These are phyloP conservation scores for Metroxylon sagu DNA, from an alignment of 176 grass and related monocot species.

Conservation along the genomic window DNA sequence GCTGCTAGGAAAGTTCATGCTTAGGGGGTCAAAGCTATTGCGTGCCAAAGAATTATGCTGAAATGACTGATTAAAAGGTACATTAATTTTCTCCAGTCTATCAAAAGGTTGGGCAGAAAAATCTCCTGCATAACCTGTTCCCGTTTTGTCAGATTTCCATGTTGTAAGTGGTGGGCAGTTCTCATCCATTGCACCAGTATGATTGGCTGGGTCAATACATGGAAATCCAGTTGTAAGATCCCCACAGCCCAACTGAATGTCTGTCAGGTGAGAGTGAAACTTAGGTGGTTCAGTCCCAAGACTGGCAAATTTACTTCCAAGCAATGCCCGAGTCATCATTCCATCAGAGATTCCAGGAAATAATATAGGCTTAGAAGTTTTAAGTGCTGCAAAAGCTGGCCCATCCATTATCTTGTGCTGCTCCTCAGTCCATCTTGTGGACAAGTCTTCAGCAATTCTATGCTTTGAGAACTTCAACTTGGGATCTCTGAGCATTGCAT, in stretches of 20 bases:
- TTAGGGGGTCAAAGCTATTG: constrained; percentile 31
- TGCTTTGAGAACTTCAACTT: constrained; percentile 71
- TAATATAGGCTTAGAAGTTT: constrained; percentile 32
- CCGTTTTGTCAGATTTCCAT: constrained; percentile 46
- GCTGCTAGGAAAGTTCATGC: constrained; percentile 34
- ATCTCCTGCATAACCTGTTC: constrained; percentile 31
- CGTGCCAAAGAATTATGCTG: constrained; percentile 46
- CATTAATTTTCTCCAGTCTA: constrained; percentile 48
- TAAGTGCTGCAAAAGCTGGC: constrained; percentile 43
- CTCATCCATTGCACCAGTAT: constrained; percentile 45
- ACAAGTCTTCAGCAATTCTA: constrained; percentile 62
- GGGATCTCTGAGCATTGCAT: constrained; percentile 85
- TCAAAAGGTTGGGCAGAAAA: constrained; percentile 30
- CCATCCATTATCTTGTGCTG: constrained; percentile 78
- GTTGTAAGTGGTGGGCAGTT: constrained; percentile 13
- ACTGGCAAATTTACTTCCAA: constrained; percentile 69
- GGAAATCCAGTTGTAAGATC: constrained; percentile 57
- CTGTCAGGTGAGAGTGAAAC: constrained; percentile 74
- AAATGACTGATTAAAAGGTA: constrained; percentile 44
- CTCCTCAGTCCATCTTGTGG: constrained; percentile 83
- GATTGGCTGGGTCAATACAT: constrained; percentile 34
- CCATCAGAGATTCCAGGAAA: constrained; percentile 76
- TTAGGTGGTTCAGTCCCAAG: constrained; percentile 53
- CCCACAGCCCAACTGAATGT: constrained; percentile 79
- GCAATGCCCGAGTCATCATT: constrained; percentile 81